Base-by-base conservation (phyloP, 345 rosid species). In the Gossypium longicalyx region DNA sequence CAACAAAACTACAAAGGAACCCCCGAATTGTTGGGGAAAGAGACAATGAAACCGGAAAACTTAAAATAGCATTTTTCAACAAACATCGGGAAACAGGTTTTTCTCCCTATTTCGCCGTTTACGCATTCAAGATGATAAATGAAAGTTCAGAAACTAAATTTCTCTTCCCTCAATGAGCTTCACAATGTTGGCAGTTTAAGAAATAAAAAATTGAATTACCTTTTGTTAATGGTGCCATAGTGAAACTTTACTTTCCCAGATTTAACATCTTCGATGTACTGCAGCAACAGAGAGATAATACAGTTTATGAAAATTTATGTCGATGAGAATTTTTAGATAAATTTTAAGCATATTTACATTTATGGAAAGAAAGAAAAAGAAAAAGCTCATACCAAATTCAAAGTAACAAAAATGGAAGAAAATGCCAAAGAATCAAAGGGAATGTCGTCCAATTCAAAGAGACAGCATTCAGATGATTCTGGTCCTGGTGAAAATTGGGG, bases 401-500 rank as follows among this genome's bases (percentile, higher is more conserved):
- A 85, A 53, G 97, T 83, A 62, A 91, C 96, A 74, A 84, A 83
- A 72, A 95, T 95, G 22, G 99, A 95, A 23, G 99, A 95, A 83
- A 95, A 95, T 48, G 99, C 91, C 80, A 95, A 73, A 69, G 96
- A 93, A 80, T 91, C 90, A 83, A 91, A 91, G 56, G 99, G 98
- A 78, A 95, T 88, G 56, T 91, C 91, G 10, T 89, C 97, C 70
- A 93, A 79, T 44, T 88, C 77, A 75, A 93, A 95, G 73, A 95
- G 97, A 67, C 71, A 86, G 47, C 98, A 95, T 78, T 95, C 99
- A 52, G 86, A 82, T 68, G 99, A 95, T 77, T 95, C 98, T 9
- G 96, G 94, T 72, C 99, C 99, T 11, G 98, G 97, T 49, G 94
- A 85, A 62, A 95, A 91, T 58, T 84, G 83, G 49, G 89, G 88